Conservation (phyloP, 2,329 filamentous ascomycete species). For the Clarireedia hainanense region DNA sequence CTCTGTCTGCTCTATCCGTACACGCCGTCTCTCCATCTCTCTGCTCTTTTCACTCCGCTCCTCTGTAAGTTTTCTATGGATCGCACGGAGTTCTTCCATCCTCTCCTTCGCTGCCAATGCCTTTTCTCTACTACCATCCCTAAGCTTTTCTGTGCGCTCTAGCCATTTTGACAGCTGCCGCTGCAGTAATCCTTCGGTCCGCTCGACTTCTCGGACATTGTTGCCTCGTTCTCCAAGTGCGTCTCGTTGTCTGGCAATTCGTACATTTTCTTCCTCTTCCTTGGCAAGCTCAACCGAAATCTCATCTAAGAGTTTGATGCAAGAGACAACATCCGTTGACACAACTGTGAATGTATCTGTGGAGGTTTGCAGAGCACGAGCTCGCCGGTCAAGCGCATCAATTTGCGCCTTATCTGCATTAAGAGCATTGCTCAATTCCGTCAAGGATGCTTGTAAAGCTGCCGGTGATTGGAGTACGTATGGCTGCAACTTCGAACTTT, state of each 20-base stretch:
- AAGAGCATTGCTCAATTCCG: slow-evolving; percentile 74
- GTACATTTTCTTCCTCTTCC: slow-evolving; percentile 82
- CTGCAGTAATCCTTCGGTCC: slow-evolving; percentile 74
- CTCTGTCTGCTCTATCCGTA: slow-evolving; percentile 96
- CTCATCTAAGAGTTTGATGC: slow-evolving; percentile 84
- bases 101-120: slow-evolving; percentile 72
- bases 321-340: slow-evolving; percentile 74
- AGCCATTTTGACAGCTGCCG: slow-evolving; percentile 80
- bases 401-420: slow-evolving; percentile 75
- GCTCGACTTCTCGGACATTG: slow-evolving; percentile 84
- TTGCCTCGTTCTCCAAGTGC: slow-evolving; percentile 81
- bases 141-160: slow-evolving; percentile 76
- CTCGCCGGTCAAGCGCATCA: slow-evolving; percentile 76
- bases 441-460: slow-evolving; percentile 71
- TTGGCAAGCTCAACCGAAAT: slow-evolving; percentile 76
- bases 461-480: slow-evolving; percentile 88
- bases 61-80: slow-evolving; percentile 74
- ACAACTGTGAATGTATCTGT: slow-evolving; percentile 84
- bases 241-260: slow-evolving; percentile 75
- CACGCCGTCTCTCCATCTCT: slow-evolving; percentile 84
- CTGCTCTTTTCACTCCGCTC: slow-evolving; percentile 81
- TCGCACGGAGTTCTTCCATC: slow-evolving; percentile 80
- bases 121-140: slow-evolving; percentile 73
- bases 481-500: slow-evolving; percentile 80
- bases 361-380: slow-evolving; percentile 86